These are phyloP conservation scores for Eragrostis curvula DNA, from an alignment of 176 grass and related monocot genomes.

Conservation along the genomic window DNA sequence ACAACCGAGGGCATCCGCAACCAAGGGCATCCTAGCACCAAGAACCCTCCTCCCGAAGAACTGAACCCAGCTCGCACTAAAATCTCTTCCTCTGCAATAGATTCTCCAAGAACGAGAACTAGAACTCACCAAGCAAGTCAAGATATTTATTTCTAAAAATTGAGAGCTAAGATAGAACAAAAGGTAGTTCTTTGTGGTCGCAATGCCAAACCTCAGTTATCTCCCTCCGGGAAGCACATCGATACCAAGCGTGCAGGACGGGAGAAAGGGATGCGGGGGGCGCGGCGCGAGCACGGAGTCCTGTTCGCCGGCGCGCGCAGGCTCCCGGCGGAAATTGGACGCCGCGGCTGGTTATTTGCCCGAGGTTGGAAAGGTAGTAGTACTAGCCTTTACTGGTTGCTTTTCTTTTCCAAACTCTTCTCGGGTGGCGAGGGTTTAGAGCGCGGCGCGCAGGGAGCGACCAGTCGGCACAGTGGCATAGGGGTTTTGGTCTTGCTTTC, in stretches of 20 bases:
- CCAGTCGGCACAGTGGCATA: too few relatives aligned
- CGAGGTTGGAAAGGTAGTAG: not conserved
- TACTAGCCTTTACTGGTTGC: too few relatives aligned
- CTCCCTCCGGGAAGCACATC: slow-evolving; percentile 6
- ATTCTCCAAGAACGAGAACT: not conserved
- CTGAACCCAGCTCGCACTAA: not conserved
- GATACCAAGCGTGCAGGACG: not conserved
- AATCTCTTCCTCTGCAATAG: not conserved
- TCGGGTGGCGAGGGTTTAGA: not conserved
- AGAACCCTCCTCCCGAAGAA: not conserved
- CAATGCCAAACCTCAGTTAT: slow-evolving; percentile 25
- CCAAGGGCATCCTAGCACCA: not conserved
- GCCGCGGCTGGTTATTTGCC: not conserved
- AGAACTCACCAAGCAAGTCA: not conserved
- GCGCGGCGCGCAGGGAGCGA: not conserved
- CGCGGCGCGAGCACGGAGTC: not conserved
- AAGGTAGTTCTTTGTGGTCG: not conserved
- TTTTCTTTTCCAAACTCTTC: not conserved
- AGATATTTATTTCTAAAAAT: too few relatives aligned
- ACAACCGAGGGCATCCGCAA: not conserved
- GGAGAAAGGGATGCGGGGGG: not conserved
- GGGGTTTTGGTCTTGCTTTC: too few relatives aligned
- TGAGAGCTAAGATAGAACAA: not conserved
- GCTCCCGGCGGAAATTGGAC: not conserved
- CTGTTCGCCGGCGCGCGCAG: not conserved